A percentile compares a stretch with the other conserved stretches of the same genome.
phyloP scores from a whole-genome alignment of 1,139 yeast species.

The Wickerhamomyces sp. region DNA sequence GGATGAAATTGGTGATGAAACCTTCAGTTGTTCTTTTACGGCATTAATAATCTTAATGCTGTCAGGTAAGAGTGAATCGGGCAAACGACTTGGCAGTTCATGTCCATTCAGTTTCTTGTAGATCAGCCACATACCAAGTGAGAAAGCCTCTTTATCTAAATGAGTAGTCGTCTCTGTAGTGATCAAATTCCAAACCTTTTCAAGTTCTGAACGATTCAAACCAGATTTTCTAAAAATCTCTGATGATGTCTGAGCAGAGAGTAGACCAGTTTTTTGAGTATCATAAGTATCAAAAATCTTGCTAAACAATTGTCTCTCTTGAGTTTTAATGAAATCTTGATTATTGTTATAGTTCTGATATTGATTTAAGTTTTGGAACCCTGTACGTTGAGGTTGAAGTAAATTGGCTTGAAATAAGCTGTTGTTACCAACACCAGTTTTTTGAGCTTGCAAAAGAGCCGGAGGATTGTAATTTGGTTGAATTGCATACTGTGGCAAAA shows the following conservation, averaged over 20 bases:
- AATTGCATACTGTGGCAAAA: constrained; percentile 32
- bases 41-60: constrained; percentile 58
- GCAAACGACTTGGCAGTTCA: constrained; percentile 66
- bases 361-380: constrained; percentile 38
- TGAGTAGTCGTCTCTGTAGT: constrained; percentile 66
- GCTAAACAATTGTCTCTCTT: constrained; percentile 80
- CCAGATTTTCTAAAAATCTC: constrained; percentile 89
- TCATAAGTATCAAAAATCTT: constrained; percentile 90
- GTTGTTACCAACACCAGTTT: constrained; percentile 31
- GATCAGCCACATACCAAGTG: constrained; percentile 80
- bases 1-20: constrained; percentile 7
- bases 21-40: constrained; percentile 55
- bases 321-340: constrained; percentile 56
- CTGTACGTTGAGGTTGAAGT: constrained; percentile 48
- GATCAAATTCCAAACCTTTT: constrained; percentile 82
- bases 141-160: constrained; percentile 70
- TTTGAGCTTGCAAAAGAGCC: constrained; percentile 31
- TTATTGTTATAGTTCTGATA: constrained; percentile 40
- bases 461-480: constrained; percentile 19
- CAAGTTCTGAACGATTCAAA: constrained; percentile 76
- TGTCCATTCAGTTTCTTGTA: constrained; percentile 71
- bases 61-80: constrained; percentile 72
- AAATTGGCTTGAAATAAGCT: constrained; percentile 61
- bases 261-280: constrained; percentile 55
- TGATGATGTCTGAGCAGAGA: constrained; percentile 81